Evolutionary conservation across 2,329 filamentous ascomycete genomes (phyloP).

Genomic region (Botrytis medusae): DNA sequence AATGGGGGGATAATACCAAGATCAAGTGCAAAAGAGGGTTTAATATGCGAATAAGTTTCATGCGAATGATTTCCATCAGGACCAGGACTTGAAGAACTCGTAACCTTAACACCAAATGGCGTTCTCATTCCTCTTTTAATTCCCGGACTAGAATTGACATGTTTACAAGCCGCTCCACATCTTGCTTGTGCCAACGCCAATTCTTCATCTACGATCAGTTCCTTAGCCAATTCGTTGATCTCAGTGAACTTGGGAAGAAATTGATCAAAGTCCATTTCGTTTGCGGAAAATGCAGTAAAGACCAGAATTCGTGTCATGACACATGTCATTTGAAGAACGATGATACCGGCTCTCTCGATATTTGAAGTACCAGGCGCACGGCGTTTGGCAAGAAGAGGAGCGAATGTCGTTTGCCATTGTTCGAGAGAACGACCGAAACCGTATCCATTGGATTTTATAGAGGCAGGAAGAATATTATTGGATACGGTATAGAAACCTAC

Average conservation of each 20-base stretch:
- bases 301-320: slow-evolving; percentile 58
- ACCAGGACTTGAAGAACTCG: background rate
- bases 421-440: slow-evolving; percentile 52
- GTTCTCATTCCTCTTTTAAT: background rate
- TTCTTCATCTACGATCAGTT: slow-evolving; percentile 50
- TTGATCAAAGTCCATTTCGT: slow-evolving; percentile 57
- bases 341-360: slow-evolving; percentile 57
- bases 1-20: slow-evolving; percentile 38
- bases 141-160: slow-evolving; percentile 28
- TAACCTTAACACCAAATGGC: slow-evolving; percentile 13
- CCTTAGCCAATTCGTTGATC: slow-evolving; percentile 57
- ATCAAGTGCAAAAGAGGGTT: slow-evolving; percentile 45
- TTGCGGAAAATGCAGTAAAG: slow-evolving; percentile 59
- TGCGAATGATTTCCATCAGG: slow-evolving; percentile 21
- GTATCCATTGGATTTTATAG: slow-evolving; percentile 35
- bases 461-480: slow-evolving; percentile 48
- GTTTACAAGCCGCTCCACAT: slow-evolving; percentile 25
- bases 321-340: slow-evolving; percentile 62
- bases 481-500: slow-evolving; percentile 47
- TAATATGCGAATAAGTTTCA: slow-evolving; percentile 34
- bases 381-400: slow-evolving; percentile 53
- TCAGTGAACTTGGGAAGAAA: slow-evolving; percentile 53
- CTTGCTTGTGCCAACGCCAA: slow-evolving; percentile 29
- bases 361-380: slow-evolving; percentile 48
- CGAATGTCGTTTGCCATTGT: slow-evolving; percentile 57